These are phyloP conservation scores for Globisporangium paddicum DNA, from an alignment of 352 stramenopile genomes.

Conservation along the genomic window DNA sequence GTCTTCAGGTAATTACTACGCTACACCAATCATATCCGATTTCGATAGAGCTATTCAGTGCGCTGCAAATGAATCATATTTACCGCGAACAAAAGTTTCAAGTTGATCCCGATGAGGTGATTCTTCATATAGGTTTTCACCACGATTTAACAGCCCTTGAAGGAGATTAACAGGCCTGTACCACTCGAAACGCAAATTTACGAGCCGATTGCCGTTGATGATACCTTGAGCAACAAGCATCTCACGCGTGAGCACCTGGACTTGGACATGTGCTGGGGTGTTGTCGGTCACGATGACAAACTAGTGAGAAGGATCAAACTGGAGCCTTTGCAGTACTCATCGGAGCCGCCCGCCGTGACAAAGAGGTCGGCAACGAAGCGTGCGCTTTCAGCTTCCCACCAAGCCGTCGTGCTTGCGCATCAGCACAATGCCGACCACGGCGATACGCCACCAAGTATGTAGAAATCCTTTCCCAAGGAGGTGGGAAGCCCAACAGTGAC, in stretches of 20 bases:
- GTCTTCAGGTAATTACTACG: background rate
- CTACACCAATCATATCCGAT: background rate
- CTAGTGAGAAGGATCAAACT: conserved; percentile 11
- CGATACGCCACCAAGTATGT: conserved; percentile 13
- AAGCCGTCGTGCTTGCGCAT: too few species aligned
- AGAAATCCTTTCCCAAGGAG: conserved; percentile 16
- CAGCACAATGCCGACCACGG: conserved; percentile 4
- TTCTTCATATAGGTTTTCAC: conserved; percentile 12
- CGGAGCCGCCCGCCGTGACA: background rate
- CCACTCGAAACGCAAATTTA: conserved; percentile 1
- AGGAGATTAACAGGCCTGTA: conserved; percentile 22
- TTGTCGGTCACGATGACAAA: conserved; percentile 23
- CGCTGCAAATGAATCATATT: conserved; percentile 5
- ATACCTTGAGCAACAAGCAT: conserved; percentile 12
- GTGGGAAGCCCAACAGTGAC: conserved; percentile 8
- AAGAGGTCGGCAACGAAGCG: conserved; percentile 23
- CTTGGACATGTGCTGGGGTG: conserved; percentile 8
- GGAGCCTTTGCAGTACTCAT: conserved; percentile 7
- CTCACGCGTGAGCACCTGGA: conserved; percentile 4
- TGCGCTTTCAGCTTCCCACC: too few species aligned
- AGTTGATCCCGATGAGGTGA: conserved; percentile 8
- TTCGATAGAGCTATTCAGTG: background rate
- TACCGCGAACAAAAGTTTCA: conserved; percentile 12
- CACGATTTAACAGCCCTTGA: conserved; percentile 17
- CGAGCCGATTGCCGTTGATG: conserved; percentile 11